Evolutionary conservation across 768 basidiomycete species (phyloP), one percentile per base, ranked within the genome.

Genomic region (Psilocybe subaeruginosa): DNA sequence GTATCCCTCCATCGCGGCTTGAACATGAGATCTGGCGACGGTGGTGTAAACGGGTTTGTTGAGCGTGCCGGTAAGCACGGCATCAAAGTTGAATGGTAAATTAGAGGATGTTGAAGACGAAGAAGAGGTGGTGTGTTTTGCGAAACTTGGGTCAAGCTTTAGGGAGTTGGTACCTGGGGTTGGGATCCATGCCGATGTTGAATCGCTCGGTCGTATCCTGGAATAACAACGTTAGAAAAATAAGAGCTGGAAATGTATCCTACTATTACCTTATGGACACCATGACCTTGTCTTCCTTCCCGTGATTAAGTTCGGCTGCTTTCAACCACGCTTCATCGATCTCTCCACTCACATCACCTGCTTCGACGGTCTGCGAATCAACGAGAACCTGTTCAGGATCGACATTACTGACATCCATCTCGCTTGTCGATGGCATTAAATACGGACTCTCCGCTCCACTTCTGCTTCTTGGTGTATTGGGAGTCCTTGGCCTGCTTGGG

Each of bases 1-100:
- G 81, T 87, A 99, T 16, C 97, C 97, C 54, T 94, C 93, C 95
- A 99, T 97, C 8, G 96, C 94, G 3, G 95, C 93, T 59, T 85
- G 86, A 1, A 93, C 92, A 68, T 94, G 93, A 3, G 86, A 88
- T 11, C 85, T 83, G 1, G 90, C 93, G 14, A 90, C 87, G 3
- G 88, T 84, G 45, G 82, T 85, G 71, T 94, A 95, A 6, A 94
- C 79, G 0, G 88, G 85, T 68, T 91, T 92, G 75, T 92, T 94
- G 35, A 88, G 85, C 1, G 89, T 87, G 0, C 90, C 90, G 4
- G 88, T 92, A 54, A 93, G 84, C 60, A 94, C 82, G 39, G 89
- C 85, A 65, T 93, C 91, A 64, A 91, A 92, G 43, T 80, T 81
- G 74, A 90, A 93, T 9, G 78, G 54, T 0, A 77, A 60, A 31